Percentiles rank a stretch among this genome's conserved stretches.
phyloP scores from a whole-genome alignment of 2,329 filamentous ascomycete genomes.

The Beauveria brongniartii region DNA sequence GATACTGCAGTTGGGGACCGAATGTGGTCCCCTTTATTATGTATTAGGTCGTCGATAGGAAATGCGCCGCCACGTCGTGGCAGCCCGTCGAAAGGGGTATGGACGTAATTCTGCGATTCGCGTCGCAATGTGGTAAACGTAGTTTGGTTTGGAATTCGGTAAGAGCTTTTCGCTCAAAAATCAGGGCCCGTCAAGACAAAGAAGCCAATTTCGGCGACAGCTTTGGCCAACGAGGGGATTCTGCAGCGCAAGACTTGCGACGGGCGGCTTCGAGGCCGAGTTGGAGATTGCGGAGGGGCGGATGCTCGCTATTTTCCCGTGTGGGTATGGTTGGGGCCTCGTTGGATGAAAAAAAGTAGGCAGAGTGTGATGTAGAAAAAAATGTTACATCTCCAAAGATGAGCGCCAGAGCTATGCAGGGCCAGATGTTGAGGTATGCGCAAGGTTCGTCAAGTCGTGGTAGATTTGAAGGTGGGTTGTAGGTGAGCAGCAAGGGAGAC shows the following conservation, averaged over 20 bases:
- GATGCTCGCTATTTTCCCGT: neutral
- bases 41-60: neutral
- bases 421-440: neutral
- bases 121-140: neutral
- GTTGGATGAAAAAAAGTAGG: neutral
- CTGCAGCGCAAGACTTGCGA: neutral
- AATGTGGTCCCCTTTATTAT: constrained; percentile 23
- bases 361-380: neutral
- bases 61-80: constrained; percentile 3
- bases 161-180: neutral
- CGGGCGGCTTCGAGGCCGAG: neutral
- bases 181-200: neutral
- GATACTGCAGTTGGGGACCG: constrained; percentile 26
- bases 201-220: neutral
- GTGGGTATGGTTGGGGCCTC: neutral
- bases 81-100: constrained; percentile 4
- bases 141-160: neutral
- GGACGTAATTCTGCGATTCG: neutral
- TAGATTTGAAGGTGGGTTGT: neutral
- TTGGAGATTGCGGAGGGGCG: constrained; percentile 9
- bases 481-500: neutral
- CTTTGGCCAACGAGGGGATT: neutral
- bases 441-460: constrained; percentile 3
- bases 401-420: neutral
- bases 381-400: neutral